Base-by-base conservation (phyloP, 2,329 filamentous ascomycete genomes). In the Colletotrichum tropicale region DNA sequence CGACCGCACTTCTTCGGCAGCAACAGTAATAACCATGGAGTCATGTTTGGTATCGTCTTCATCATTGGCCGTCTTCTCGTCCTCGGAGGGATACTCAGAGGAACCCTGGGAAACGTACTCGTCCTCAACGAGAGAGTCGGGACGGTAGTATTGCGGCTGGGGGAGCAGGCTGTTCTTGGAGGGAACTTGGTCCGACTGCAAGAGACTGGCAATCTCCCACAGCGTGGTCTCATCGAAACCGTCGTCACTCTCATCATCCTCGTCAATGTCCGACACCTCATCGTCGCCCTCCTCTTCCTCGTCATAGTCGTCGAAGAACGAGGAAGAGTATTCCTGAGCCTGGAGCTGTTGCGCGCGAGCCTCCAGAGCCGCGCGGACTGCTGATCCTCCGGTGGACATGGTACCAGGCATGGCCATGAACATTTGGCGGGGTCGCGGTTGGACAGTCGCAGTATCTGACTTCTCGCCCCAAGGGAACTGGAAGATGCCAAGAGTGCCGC, bases 401-500 rank as follows among this genome's bases (percentile, higher is more conserved):
- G 88, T 89, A 4, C 88, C 88, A 8, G 89, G 86, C 86, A 91
- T 89, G 26, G 87, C 85, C 83, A 85, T 86, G 69, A 84, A 84
- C 77, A 82, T 83, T 76, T 83, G 82, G 60, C 76, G 81, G 38
- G 82, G 83, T 10, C 82, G 82, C 70, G 83, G 81, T 77, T 85
- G 86, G 70, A 88, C 81, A 32, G 83, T 88, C 12, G 88, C 88
- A 69, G 87, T 87, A 81, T 93, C 91, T 24, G 91, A 93, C 78
- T 84, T 89, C 83, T 93, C 91, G 16, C 92, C 92, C 90, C 91
- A 93, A 4, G 92, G 91, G 78, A 93, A 93, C 78, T 92, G 90
- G 84, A 92, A 93, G 79, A 93, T 90, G 7, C 91, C 92, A 21
- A 93, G 86, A 13, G 91, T 92, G 15, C 87, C 90, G 56, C 88